Conservation (phyloP, 306 rosid genomes). For the Medicago ruthenica region DNA sequence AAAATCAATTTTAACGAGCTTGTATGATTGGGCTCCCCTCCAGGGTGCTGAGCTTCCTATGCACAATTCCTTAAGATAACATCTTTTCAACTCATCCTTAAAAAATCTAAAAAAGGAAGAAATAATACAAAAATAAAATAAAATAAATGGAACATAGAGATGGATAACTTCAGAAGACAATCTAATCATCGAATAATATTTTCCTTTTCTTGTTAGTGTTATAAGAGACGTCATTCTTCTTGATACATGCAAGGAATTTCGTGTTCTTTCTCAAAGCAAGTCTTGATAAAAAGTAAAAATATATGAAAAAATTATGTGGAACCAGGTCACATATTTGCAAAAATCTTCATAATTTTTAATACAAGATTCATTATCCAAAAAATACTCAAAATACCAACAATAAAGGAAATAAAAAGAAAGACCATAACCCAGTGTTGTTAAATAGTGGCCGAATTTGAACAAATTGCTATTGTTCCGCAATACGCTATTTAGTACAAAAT, state of each 20-base stretch:
- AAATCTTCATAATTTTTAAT: conserved; percentile 10
- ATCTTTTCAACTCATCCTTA: conserved; percentile 4
- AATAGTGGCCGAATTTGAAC: neutral
- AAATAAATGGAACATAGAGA: conserved; percentile 23
- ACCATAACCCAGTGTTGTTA: neutral
- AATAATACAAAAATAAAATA: conserved; percentile 10
- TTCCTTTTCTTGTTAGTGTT: conserved; percentile 4
- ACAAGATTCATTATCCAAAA: neutral
- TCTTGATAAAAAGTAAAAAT: conserved; percentile 5
- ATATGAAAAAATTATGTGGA: conserved; percentile 22
- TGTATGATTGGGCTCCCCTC: conserved; percentile 31
- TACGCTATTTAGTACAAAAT: neutral
- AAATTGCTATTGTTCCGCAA: neutral
- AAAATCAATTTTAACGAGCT: conserved; percentile 9
- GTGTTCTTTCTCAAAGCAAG: neutral
- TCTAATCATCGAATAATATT: conserved; percentile 25
- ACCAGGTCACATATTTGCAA: conserved; percentile 12
- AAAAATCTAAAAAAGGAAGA: neutral
- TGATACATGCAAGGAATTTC: conserved; percentile 16
- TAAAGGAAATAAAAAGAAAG: conserved; percentile 25
- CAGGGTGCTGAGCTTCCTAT: conserved; percentile 1
- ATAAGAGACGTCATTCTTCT: conserved; percentile 21
- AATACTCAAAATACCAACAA: conserved; percentile 17
- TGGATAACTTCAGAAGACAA: conserved; percentile 26
- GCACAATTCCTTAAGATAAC: conserved; percentile 25